Evolutionary conservation across 306 rosid genomes (phyloP), one percentile per base, ranked within the genome.

Genomic region (Sesbania bispinosa): DNA sequence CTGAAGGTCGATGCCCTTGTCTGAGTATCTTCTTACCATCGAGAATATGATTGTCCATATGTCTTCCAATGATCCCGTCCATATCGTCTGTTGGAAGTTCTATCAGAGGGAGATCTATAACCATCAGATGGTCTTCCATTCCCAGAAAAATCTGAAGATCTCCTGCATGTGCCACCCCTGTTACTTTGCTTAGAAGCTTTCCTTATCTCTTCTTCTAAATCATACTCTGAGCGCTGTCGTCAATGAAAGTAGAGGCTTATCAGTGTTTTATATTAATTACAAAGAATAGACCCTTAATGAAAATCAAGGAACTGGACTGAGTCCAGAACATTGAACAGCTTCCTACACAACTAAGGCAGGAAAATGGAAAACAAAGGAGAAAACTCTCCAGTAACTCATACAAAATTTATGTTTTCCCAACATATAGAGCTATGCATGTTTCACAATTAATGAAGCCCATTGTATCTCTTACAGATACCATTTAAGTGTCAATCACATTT

Each of bases 191-290:
- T 87, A 23, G 78, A 32, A 54, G 84, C 59, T 78, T 82, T 93
- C 68, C 96, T 88, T 71, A 84, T 10, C 61, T 87, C 95, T 89
- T 94, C 96, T 62, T 90, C 94, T 51, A 88, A 42, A 82, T 94
- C 98, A 76, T 90, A 88, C 38, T 90, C 86, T 10, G 94, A 73
- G 24, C 95, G 94, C 98, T 94, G 45, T 19, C 36, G 77, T 69
- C 59, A 54, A 81, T 43, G 19, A 50, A 59, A 57, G 19, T 2
- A 74, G 15, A 26, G 67, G 13, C 45, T 63, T 14, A 30, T 75
- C 69, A 74, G 75, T 43, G 69, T 62, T 59, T 38, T 7, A 33
- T 32, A 68, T 67, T 41, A 62, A 73, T 69, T 19, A 65, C 38
- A 60, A 38, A 52, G 21, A 76, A 39, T 32, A 68, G 41, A 58